Base-by-base conservation (phyloP, 768 basidiomycete species). In the Nevesoporus exiguus region DNA sequence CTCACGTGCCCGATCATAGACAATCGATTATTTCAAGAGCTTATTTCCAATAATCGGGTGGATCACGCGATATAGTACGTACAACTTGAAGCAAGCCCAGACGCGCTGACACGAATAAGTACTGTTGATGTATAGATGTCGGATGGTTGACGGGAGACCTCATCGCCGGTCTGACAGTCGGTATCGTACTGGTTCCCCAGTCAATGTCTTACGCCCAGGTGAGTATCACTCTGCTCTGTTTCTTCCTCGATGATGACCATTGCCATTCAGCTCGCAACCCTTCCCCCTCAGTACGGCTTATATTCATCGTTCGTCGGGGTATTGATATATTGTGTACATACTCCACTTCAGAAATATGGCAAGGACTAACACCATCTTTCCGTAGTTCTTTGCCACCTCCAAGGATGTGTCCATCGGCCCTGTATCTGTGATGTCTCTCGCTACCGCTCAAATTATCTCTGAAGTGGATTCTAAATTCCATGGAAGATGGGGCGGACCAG, bases 341-440 rank as follows among this genome's bases (percentile, higher is more conserved):
- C 45, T 36, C 48, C 36, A 14, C 34, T 41, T n/a, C 25, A 4
- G 29, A 27, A 7, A 1, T n/a, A 5, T 13, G 6, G 22, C 19
- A 2, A 17, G 0, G 2, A 5, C 19, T 45, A 13, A 60, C 17
- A 5, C n/a, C 14, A 8, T 29, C 31, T 30, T 34, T 40, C 41
- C 34, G 37, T 59, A 92, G 88, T 82, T 97, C 74, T 98, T 98
- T 66, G 96, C 94, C 22, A 98, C 97, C 0, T 92, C 92, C 27
- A 98, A 98, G 71, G 97, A 99, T 76, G 91, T 99, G 39, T 95
- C 93, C n/a, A 98, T 99, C 61, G 97, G 97, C 47, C 97, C 97
- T 2, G 96, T 98, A 61, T 96, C 97, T 8, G 96, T 99, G 67
- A 97, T 99, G 94, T 95, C 93, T 2, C 80, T 97, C 47, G 88